Conservation (phyloP, 176 grass and related monocot genomes). For the Rhynchospora tenuis region DNA sequence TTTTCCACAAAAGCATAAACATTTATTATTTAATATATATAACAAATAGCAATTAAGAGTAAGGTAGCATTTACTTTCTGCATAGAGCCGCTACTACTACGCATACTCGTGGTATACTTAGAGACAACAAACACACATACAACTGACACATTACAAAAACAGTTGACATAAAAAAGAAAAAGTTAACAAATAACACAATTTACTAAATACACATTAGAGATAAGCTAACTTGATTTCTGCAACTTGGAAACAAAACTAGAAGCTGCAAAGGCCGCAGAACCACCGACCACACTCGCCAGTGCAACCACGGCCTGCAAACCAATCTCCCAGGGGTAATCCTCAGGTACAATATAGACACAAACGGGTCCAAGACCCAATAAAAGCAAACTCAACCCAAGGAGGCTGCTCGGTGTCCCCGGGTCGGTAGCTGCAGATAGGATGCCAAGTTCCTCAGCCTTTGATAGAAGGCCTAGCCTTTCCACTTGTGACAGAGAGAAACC, state of each 20-base stretch:
- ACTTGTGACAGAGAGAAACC: constrained; percentile 82
- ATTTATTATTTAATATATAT: too few relatives aligned
- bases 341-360: constrained; percentile 65
- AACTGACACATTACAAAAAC: neutral
- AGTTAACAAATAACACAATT: too few relatives aligned
- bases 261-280: constrained; percentile 66
- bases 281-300: constrained; percentile 55
- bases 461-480: constrained; percentile 72
- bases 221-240: constrained; percentile 45
- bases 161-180: neutral
- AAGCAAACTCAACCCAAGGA: constrained; percentile 45
- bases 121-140: too few relatives aligned
- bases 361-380: constrained; percentile 62
- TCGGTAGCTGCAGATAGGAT: constrained; percentile 84
- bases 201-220: too few relatives aligned
- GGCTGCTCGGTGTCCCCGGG: constrained; percentile 48
- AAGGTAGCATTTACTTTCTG: too few relatives aligned
- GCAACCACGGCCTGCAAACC: constrained; percentile 61
- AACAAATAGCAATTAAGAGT: too few relatives aligned
- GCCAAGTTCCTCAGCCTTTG: constrained; percentile 87
- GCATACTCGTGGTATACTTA: too few relatives aligned
- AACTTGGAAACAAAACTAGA: constrained; percentile 84
- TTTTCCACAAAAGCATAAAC: too few relatives aligned
- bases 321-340: constrained; percentile 78
- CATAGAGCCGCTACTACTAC: too few relatives aligned